Evolutionary conservation across 495 filamentous ascomycete genomes (phyloP).

Genomic region (Corynascus novoguineensis): DNA sequence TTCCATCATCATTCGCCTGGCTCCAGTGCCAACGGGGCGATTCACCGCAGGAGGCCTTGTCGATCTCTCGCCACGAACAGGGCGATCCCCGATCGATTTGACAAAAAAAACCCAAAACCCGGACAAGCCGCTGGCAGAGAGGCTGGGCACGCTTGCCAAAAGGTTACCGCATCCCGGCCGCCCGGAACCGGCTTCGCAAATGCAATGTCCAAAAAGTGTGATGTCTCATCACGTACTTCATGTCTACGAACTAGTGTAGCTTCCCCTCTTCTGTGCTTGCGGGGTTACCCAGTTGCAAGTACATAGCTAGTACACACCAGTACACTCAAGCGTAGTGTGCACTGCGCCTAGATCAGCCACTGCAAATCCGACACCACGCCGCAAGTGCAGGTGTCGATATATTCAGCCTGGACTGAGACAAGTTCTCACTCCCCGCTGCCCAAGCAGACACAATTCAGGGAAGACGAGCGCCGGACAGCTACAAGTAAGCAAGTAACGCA

Average conservation of each 20-base stretch:
- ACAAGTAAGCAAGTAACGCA: no score
- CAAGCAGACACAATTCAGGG: no score
- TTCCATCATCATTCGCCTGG: neutral
- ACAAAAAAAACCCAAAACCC: no score
- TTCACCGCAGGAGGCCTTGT: neutral
- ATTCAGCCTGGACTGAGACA: neutral
- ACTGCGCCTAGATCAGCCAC: neutral
- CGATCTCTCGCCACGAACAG: conserved; percentile 9
- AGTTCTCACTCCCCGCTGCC: neutral
- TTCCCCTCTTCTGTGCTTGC: neutral
- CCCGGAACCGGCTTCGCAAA: conserved; percentile 1
- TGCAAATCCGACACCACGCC: neutral
- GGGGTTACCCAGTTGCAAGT: no score
- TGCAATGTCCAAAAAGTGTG: neutral
- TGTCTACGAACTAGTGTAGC: neutral
- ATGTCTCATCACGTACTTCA: neutral
- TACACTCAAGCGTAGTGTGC: no score
- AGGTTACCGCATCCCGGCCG: neutral
- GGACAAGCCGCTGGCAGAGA: neutral
- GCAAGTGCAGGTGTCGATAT: neutral
- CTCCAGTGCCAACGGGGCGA: neutral
- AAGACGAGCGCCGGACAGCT: neutral
- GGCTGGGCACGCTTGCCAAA: neutral
- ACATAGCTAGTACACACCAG: no score
- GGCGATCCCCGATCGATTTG: neutral